Conservation (phyloP, 2,329 filamentous ascomycete species). For the Fusarium aywerte region DNA sequence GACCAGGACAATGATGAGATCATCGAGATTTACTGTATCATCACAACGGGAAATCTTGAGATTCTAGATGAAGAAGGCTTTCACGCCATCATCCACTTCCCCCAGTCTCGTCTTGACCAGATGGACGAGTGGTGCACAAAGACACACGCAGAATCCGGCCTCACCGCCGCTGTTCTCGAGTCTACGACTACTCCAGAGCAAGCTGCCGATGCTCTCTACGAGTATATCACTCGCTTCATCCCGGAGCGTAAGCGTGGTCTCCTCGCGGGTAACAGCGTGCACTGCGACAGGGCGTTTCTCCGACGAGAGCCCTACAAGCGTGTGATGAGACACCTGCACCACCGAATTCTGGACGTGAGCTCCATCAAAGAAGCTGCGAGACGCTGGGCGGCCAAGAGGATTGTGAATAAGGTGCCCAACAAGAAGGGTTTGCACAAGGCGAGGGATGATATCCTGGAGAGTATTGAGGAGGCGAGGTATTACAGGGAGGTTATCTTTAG, state of each 20-base stretch:
- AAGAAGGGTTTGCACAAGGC: conserved; percentile 87
- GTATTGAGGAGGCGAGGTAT: conserved; percentile 89
- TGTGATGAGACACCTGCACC: conserved; percentile 82
- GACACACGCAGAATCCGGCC: conserved; percentile 83
- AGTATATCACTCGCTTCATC: conserved; percentile 79
- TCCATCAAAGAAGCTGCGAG: conserved; percentile 89
- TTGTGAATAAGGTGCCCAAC: conserved; percentile 68
- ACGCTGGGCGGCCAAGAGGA: conserved; percentile 72
- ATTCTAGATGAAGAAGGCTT: conserved; percentile 81
- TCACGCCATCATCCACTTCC: conserved; percentile 81
- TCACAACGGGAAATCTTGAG: conserved; percentile 84
- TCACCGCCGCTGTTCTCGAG: conserved; percentile 78
- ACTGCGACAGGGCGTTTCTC: conserved; percentile 88
- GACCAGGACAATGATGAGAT: conserved; percentile 83
- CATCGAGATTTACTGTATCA: conserved; percentile 90
- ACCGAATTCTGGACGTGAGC: conserved; percentile 92
- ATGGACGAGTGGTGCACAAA: conserved; percentile 92
- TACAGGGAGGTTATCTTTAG: conserved; percentile 79
- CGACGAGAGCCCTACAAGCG: conserved; percentile 76
- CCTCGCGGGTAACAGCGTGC: conserved; percentile 91
- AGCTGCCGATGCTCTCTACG: conserved; percentile 78
- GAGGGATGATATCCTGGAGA: conserved; percentile 90
- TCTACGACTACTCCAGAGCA: conserved; percentile 77
- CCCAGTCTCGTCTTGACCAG: conserved; percentile 72
- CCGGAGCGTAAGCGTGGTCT: conserved; percentile 74